These are phyloP conservation scores for Gelatoporia subvermispora DNA, from an alignment of 768 basidiomycete genomes.

Conservation along the genomic window DNA sequence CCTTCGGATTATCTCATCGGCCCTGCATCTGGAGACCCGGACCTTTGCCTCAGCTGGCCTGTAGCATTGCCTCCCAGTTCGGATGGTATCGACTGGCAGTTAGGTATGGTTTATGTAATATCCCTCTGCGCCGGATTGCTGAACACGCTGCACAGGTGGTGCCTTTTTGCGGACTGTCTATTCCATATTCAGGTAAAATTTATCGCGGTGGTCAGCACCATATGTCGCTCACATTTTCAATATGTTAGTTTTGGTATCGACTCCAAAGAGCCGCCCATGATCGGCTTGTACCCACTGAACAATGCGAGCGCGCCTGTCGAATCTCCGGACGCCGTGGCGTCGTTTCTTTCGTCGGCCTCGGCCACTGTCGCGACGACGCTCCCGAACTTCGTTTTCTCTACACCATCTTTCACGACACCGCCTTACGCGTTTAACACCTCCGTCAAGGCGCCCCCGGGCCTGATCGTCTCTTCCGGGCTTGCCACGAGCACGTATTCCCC, in stretches of 20 bases:
- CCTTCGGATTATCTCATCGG: conserved; percentile 80
- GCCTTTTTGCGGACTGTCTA: conserved; percentile 75
- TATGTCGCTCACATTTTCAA: not conserved
- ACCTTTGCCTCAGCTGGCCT: conserved; percentile 74
- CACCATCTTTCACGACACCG: conserved; percentile 56
- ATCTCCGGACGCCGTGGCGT: conserved; percentile 37
- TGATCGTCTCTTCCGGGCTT: conserved; percentile 55
- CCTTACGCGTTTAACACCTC: conserved; percentile 69
- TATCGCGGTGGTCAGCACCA: not conserved
- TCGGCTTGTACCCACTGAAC: conserved; percentile 65
- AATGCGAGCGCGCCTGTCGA: conserved; percentile 41
- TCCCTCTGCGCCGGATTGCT: too few species aligned
- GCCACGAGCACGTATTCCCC: conserved; percentile 70
- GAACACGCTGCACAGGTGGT: conserved; percentile 36
- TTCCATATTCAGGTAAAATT: conserved; percentile 62
- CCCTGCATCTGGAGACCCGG: conserved; percentile 56
- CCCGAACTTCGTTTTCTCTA: conserved; percentile 65
- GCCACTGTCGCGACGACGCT: conserved; percentile 64
- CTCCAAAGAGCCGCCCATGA: conserved; percentile 65
- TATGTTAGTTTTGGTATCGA: conserved; percentile 67
- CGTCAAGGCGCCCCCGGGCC: conserved; percentile 46
- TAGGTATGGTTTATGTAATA: conserved; percentile 44
- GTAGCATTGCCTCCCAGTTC: conserved; percentile 56
- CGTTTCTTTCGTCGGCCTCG: conserved; percentile 56
- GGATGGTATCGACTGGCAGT: conserved; percentile 81